Conservation (phyloP, 148 eudicot genomes). For the Rhododendron henanense region DNA sequence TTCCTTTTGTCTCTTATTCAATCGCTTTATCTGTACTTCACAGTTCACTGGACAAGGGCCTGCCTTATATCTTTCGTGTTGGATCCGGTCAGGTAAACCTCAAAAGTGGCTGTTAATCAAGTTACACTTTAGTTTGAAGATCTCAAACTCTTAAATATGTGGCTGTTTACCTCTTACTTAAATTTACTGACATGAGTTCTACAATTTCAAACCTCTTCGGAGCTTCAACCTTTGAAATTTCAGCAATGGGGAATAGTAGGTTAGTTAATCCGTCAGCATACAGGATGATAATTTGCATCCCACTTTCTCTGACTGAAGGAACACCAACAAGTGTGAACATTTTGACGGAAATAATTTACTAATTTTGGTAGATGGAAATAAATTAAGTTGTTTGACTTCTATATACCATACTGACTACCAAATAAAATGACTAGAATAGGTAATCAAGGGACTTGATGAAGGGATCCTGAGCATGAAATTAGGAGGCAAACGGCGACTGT, state of each 20-base stretch:
- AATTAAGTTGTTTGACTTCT: not conserved
- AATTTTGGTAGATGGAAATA: not conserved
- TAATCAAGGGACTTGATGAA: conserved; percentile 96
- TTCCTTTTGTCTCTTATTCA: not conserved
- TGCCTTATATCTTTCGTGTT: conserved; percentile 77
- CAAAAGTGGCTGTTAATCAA: not conserved
- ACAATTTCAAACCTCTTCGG: not conserved
- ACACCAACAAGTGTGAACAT: not conserved
- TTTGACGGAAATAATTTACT: not conserved
- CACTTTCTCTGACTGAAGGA: not conserved
- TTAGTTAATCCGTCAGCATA: not conserved
- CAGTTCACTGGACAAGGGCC: conserved; percentile 92
- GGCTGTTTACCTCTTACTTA: not conserved
- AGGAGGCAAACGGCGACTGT: conserved; percentile 91
- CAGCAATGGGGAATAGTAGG: not conserved
- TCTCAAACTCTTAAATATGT: not conserved
- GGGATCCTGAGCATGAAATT: conserved; percentile 88
- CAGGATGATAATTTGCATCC: not conserved
- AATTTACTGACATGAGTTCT: not conserved
- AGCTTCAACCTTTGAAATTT: not conserved
- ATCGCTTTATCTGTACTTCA: conserved; percentile 12
- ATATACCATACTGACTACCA: not conserved
- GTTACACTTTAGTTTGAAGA: not conserved
- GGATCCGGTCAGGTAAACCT: conserved; percentile 92
- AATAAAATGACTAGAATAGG: conserved; percentile 41